phyloP scores from a whole-genome alignment of 768 basidiomycete genomes.

The Boletellus emodensis region DNA sequence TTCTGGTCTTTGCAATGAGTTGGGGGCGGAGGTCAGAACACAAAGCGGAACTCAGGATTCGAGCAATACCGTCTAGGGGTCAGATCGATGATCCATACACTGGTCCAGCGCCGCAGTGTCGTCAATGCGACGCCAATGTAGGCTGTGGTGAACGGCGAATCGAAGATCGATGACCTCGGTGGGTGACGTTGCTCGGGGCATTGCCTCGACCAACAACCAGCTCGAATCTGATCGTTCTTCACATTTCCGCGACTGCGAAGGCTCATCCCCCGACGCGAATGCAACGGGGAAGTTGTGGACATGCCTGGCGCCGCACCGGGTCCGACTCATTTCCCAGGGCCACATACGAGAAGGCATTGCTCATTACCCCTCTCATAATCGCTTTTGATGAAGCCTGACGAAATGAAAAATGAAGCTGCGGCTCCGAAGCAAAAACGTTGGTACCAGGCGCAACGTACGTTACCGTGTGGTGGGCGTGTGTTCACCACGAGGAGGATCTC shows the following conservation, averaged over 20 bases:
- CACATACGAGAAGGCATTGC: not conserved
- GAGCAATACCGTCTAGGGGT: not conserved
- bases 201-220: slow-evolving; percentile 1
- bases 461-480: slow-evolving; percentile 10
- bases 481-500: slow-evolving; percentile 17
- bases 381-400: not conserved
- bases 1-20: not conserved
- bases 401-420: slow-evolving; percentile 12
- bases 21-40: not conserved
- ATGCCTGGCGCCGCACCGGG: slow-evolving; percentile 8
- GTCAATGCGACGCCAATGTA: not conserved
- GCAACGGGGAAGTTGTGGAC: slow-evolving; percentile 4
- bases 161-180: not conserved
- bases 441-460: slow-evolving; percentile 9
- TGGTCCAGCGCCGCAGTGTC: not conserved
- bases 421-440: slow-evolving; percentile 17
- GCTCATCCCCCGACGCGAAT: slow-evolving; percentile 2
- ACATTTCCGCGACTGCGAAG: slow-evolving; percentile 3
- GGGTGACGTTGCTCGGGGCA: not conserved
- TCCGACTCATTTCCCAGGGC: slow-evolving; percentile 17
- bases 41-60: not conserved
- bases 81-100: not conserved
- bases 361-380: not conserved
- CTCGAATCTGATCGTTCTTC: slow-evolving; percentile 1
- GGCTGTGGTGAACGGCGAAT: not conserved